Base-by-base conservation (phyloP, 1,284 basidiomycete genomes). In the Sanghuangporus baumii region DNA sequence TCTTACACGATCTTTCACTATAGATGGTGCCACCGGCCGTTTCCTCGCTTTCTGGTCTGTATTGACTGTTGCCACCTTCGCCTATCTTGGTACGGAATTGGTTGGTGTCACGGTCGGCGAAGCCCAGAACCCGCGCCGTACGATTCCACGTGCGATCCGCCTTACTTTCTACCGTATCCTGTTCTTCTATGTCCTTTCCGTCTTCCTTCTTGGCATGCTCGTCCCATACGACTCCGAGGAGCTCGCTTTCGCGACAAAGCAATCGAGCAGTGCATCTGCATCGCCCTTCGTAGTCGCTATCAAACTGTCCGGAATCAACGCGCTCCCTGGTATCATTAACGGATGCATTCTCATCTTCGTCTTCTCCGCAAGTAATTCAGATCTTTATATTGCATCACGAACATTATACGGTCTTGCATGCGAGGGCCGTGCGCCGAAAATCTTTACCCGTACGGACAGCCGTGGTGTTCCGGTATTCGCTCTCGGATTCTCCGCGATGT, bases 231-330 rank as follows among this genome's bases (percentile, higher is more conserved):
- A 65, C 66, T 71, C 52, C 57, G 67, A 72, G 75, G 68, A 71
- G n/a, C 76, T 88, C 6, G 85, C 86, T 69, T 74, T 80, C 46
- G 84, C 84, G 6, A 85, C 80, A 58, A 83, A 81, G 66, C 78
- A 84, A 9, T 84, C 81, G 66, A 76, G 81, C 40, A 86, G 86
- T 58, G 84, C 87, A 12, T 82, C 86, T 14, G 89, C 90, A 3
- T 91, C 87, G 55, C 90, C 91, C 0, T 93, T 93, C 71, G 87
- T 92, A 55, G 87, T 93, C 14, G 71, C 71, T 34, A 71, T 70
- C 57, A 68, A 65, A n/a, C 62, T 70, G 5, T 74, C 76, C 6
- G 72, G 73, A 60, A 79, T 82, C 73, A 71, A 73, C 47, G 74
- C 71, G 20, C 69, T 81, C 6, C 74, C 75, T 4, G 71, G 72